Percentiles rank a stretch among this genome's conserved stretches.
These are phyloP conservation scores for Colletotrichum ledebouriae DNA, from an alignment of 2,329 filamentous ascomycete genomes.

Conservation along the genomic window DNA sequence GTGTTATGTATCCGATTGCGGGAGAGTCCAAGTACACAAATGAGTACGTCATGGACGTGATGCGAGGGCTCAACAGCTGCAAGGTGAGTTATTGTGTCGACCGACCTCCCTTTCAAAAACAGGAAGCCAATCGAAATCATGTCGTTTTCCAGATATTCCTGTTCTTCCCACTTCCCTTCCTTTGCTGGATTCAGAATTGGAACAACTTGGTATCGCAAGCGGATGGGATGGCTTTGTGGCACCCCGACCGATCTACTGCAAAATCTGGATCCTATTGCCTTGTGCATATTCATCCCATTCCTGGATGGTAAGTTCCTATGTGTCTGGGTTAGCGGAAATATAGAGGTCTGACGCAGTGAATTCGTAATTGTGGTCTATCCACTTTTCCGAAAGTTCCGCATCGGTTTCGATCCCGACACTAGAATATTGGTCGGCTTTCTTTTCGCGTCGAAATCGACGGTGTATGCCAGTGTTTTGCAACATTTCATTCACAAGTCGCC, in stretches of 20 bases:
- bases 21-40: constrained; percentile 46
- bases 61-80: constrained; percentile 45
- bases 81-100: constrained; percentile 41
- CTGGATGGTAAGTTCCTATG: constrained; percentile 43
- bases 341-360: background rate
- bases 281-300: constrained; percentile 48
- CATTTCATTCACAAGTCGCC: constrained; percentile 44
- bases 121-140: background rate
- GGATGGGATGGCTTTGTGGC: constrained; percentile 43
- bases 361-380: constrained; percentile 43
- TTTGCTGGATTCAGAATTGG: constrained; percentile 49
- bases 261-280: constrained; percentile 47
- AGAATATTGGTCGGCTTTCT: constrained; percentile 46
- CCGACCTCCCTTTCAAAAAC: background rate
- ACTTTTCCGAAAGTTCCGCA: constrained; percentile 43
- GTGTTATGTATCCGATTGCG: constrained; percentile 44
- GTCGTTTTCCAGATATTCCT: constrained; percentile 38
- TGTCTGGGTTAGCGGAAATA: accelerated
- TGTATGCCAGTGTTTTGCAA: constrained; percentile 44
- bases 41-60: constrained; percentile 45
- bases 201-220: constrained; percentile 51
- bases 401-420: constrained; percentile 44
- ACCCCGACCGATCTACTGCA: constrained; percentile 49
- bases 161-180: constrained; percentile 56
- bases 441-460: constrained; percentile 45